Evolutionary conservation across 179 eudicot genomes (phyloP), one percentile per base, ranked within the genome.

Genomic region (Gypsophila paniculata): DNA sequence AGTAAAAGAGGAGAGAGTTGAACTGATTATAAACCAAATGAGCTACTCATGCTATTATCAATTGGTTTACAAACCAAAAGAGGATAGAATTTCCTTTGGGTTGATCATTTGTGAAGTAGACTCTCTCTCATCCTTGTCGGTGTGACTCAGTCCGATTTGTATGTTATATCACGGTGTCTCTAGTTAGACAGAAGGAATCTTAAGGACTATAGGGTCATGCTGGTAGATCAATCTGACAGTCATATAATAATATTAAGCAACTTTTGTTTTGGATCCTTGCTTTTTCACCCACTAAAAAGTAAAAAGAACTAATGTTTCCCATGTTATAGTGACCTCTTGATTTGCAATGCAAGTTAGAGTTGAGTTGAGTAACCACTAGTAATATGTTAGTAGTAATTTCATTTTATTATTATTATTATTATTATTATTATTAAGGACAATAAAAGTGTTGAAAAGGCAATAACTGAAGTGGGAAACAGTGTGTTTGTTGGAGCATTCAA

Each of bases 381-480:
- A 58, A 22, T 66, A 18, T 32, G 34, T 23, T 44, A 54, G 9
- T 36, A 42, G 46, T 6, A 54, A 23, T 55, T 12, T 53, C 32
- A 51, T 49, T 26, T 9, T n/a, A 65, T 11, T 68, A 25, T 29
- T 29, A 29, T 29, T 29, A 29, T 9, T n/a, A 65, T 11, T 68
- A 25, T 29, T 29, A 29, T 29, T 29, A 29, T n/a, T n/a, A 29
- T 29, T 29, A 22, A 48, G 54, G 64, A 29, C 34, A 29, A 13
- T 23, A 71, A 60, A 60, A 38, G 32, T 51, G 59, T 22, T 34
- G 10, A 23, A 65, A 60, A n/a, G 53, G 66, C 57, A 76, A 32
- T 61, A 63, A 53, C 25, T 26, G 18, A 72, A 63, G 61, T 62
- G 75, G 61, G 46, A 74, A 74, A 74, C 59, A 65, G 69, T 66